A percentile compares a stretch with the other conserved stretches of the same genome.
Conservation (phyloP, 164 flowering plant species). For the Liriodendron chinense region DNA sequence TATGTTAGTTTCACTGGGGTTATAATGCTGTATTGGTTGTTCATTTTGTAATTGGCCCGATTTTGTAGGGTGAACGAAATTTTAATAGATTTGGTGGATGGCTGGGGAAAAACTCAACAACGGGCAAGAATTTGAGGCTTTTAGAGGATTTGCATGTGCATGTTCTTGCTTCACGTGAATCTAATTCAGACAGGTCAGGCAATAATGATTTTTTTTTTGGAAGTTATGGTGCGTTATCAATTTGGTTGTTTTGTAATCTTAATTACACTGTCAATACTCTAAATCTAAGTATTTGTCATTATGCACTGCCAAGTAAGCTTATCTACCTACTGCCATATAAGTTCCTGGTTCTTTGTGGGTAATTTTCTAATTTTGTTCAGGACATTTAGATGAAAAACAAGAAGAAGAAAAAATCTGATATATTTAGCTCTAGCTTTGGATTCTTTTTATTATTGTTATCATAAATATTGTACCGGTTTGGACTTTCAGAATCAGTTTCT, state of each 20-base stretch:
- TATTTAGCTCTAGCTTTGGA: too few relatives aligned
- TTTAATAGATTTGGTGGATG: slow-evolving; percentile 97
- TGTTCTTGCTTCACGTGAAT: slow-evolving; percentile 82
- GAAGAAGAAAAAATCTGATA: too few relatives aligned
- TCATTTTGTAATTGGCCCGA: background rate
- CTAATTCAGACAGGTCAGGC: slow-evolving; percentile 62
- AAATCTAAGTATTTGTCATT: background rate
- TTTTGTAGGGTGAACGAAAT: slow-evolving; percentile 85
- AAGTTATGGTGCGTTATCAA: background rate
- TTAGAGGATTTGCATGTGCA: slow-evolving; percentile 90
- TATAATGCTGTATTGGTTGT: background rate
- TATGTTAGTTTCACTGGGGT: background rate
- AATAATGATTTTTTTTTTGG: background rate
- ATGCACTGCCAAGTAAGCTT: background rate
- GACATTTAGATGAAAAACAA: too few relatives aligned
- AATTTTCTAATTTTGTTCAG: too few relatives aligned
- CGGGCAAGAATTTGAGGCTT: slow-evolving; percentile 83
- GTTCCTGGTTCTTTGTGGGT: too few relatives aligned
- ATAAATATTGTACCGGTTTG: too few relatives aligned
- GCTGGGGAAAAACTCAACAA: slow-evolving; percentile 95
- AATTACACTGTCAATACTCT: background rate
- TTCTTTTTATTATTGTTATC: too few relatives aligned
- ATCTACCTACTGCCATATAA: background rate
- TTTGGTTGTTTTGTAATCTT: slow-evolving; percentile 2
- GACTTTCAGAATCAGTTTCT: too few relatives aligned